Evolutionary conservation across 176 grass and related monocot species (phyloP), one percentile per base, ranked within the genome.

Genomic region (Eleusine coracana): DNA sequence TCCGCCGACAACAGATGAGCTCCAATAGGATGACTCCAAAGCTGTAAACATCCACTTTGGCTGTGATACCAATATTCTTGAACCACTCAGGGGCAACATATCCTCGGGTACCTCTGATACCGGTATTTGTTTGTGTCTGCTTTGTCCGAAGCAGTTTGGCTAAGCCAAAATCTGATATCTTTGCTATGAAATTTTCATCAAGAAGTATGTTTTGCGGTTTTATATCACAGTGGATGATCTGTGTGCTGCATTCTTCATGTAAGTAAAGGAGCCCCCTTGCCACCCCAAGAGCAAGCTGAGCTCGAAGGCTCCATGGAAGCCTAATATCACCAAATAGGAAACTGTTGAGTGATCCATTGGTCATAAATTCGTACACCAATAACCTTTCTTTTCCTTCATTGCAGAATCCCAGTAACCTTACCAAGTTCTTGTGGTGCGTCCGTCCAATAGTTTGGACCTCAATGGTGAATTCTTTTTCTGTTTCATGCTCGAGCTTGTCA

Each of bases 351-450:
- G 90, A 87, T 21, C 90, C 90, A 14, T 87, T 90, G 58, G 38
- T 78, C 84, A 90, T 87, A 84, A 84, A 90, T 68, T 92, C 87
- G 7, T 90, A 92, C 0, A 92, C 83, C 6, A 92, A 68, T 20
- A 90, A 56, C 54, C 91, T 75, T 62, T 89, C 50, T 36, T 72
- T 66, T 36, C 83, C 90, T 76, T 92, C 90, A 63, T 86, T 49
- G 37, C 90, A 92, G 34, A 84, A 86, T 17, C 87, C 90, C 21
- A 92, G 56, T 70, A 92, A 48, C 69, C 54, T 71, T 11, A 92
- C 87, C 83, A 92, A 77, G 55, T 92, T 92, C 31, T 50, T 92
- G 70, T 92, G 90, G 59, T 89, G 14, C 0, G 83, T 89, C 75
- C 74, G 69, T 12, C 87, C 90, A 66, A 92, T 89, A 23, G 87